These are phyloP conservation scores for Ustilago lituana DNA, from an alignment of 1,284 basidiomycete genomes.

Conservation along the genomic window DNA sequence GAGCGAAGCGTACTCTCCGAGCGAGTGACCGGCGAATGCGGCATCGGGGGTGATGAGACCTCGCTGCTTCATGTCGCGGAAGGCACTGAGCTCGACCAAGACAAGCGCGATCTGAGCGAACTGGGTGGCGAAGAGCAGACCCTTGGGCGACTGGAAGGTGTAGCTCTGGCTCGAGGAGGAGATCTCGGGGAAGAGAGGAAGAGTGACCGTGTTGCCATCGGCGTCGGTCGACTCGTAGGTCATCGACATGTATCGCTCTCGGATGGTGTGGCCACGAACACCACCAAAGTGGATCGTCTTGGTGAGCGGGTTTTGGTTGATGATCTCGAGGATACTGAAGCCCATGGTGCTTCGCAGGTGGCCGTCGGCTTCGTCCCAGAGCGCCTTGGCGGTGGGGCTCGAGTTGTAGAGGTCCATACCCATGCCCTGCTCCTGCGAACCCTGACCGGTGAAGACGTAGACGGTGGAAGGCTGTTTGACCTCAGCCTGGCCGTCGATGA, in stretches of 20 bases:
- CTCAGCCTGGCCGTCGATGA: constrained; percentile 89
- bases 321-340: constrained; percentile 95
- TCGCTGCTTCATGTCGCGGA: constrained; percentile 96
- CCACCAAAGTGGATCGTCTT: constrained; percentile 98
- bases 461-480: constrained; percentile 84
- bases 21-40: constrained; percentile 94
- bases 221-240: constrained; percentile 90
- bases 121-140: constrained; percentile 95
- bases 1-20: constrained; percentile 97
- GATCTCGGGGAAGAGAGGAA: constrained; percentile 64
- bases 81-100: constrained; percentile 95
- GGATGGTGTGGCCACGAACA: constrained; percentile 96
- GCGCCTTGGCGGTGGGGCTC: constrained; percentile 90
- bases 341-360: constrained; percentile 92
- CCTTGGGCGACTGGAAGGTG: constrained; percentile 94
- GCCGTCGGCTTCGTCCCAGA: constrained; percentile 95
- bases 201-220: constrained; percentile 76
- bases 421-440: constrained; percentile 98
- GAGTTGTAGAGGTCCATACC: constrained; percentile 97
- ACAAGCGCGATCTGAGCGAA: constrained; percentile 95
- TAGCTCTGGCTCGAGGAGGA: constrained; percentile 71
- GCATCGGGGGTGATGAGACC: constrained; percentile 91
- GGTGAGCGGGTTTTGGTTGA: constrained; percentile 59
- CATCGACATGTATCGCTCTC: constrained; percentile 99
- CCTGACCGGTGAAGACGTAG: constrained; percentile 98